Base-by-base conservation (phyloP, 371 early-diverging fungal genomes). In the Chytridium lagenaria region DNA sequence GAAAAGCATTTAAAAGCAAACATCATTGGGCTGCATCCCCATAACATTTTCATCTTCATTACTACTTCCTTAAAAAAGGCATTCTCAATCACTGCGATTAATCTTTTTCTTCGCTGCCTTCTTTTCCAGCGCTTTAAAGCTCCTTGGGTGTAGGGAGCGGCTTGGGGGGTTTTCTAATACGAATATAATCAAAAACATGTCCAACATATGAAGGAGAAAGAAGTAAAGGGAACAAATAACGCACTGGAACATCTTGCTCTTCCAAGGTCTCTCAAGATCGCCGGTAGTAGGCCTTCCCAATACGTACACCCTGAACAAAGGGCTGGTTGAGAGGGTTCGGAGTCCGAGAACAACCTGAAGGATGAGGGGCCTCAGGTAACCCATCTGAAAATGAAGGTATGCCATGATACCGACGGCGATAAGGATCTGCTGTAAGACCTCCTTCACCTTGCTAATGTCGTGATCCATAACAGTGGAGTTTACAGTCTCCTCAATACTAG, bases 281-380 rank as follows among this genome's bases (percentile, higher is more conserved):
- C 93, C 96, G 66, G 87, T 89, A 51, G 95, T 90, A 49, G 90
- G 85, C 85, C 92, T 88, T 67, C 92, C 92, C 83, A 94, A 87
- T 63, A 96, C 61, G 78, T 95, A 89, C 75, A 97, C 88, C 66
- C 71, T 59, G 72, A 93, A 90, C 30, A 91, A 83, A 80, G 90
- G 92, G 81, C 86, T 88, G 65, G 87, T 84, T 71, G 88, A 75
- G 59, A 93, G 76, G 79, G 90, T 90, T 85, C 92, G 89, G 80
- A 94, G 70, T 16, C 94, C 94, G 64, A 95, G 76, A 74, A 96
- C 86, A 26, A 91, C 90, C 86, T 97, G 97, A 81, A 96, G 84
- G 64, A 95, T 84, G 52, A 97, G 84, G 30, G 97, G 97, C 73
- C 95, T 94, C 72, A 92, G 89, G 74, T 93, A 94, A 59, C 93